Conservation (phyloP, 106 monocot species). For the Vanilla planifolia region DNA sequence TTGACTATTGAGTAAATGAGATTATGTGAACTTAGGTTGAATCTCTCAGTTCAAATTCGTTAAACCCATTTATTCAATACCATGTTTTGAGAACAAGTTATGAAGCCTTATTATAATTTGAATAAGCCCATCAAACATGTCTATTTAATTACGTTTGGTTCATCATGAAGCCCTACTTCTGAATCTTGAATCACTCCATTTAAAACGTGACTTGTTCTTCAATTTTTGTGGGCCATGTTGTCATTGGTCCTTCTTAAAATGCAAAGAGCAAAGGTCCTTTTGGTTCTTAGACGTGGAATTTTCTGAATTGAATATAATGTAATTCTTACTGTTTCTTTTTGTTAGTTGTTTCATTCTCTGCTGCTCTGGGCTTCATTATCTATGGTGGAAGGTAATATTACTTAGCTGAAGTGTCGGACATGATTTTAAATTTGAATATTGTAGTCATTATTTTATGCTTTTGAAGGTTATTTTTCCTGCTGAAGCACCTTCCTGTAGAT, state of each 20-base stretch:
- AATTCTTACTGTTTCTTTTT: neutral
- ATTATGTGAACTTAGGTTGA: too few relatives aligned
- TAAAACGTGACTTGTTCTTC: too few relatives aligned
- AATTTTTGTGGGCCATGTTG: too few relatives aligned
- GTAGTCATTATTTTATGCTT: neutral
- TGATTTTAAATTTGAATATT: neutral
- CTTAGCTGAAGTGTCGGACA: neutral
- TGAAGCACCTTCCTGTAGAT: conserved; percentile 60
- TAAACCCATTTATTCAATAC: too few relatives aligned
- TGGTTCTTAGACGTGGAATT: neutral
- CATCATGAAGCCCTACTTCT: too few relatives aligned
- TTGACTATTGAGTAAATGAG: too few relatives aligned
- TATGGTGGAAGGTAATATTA: conserved; percentile 76
- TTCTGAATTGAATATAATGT: neutral
- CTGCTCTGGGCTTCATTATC: conserved; percentile 76
- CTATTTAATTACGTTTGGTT: too few relatives aligned
- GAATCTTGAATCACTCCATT: too few relatives aligned
- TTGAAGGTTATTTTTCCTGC: conserved; percentile 64
- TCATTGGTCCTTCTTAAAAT: neutral
- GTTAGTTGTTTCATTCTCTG: conserved; percentile 69
- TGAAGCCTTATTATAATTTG: too few relatives aligned
- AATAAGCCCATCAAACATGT: too few relatives aligned
- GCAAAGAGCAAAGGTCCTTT: neutral
- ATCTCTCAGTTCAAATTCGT: too few relatives aligned
- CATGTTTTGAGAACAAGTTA: too few relatives aligned